Percentiles rank a stretch among this genome's conserved stretches.
Conservation (phyloP, 768 basidiomycete species). For the Mycena olivaceomarginata region DNA sequence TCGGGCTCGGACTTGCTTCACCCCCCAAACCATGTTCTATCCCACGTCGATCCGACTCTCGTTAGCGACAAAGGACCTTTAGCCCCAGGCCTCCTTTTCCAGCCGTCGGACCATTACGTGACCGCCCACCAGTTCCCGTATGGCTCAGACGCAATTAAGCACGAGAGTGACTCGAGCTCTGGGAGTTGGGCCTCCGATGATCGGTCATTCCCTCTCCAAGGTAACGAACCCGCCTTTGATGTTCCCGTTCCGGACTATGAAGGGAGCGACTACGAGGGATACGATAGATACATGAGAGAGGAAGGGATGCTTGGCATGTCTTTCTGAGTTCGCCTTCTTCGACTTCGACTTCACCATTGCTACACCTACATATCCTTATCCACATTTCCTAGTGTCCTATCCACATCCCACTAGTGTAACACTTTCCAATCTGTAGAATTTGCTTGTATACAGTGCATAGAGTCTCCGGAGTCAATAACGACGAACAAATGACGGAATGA, state of each 20-base stretch:
- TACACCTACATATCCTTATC: conserved; percentile 20
- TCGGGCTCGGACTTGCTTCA: conserved; percentile 53
- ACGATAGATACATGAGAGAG: conserved; percentile 26
- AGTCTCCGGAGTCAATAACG: conserved; percentile 27
- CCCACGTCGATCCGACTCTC: conserved; percentile 32
- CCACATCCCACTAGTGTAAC: conserved; percentile 19
- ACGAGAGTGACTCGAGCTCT: conserved; percentile 48
- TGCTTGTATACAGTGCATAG: conserved; percentile 25
- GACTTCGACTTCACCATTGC: neutral
- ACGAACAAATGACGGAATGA: conserved; percentile 14
- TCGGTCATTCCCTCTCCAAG: conserved; percentile 32
- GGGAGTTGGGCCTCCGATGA: conserved; percentile 48
- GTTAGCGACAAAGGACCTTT: conserved; percentile 23
- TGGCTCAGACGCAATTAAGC: conserved; percentile 33
- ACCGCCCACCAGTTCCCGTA: conserved; percentile 26
- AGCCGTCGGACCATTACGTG: conserved; percentile 24
- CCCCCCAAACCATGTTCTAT: conserved; percentile 48
- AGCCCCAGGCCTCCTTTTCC: conserved; percentile 35
- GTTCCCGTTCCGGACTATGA: conserved; percentile 36
- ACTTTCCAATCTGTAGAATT: conserved; percentile 35
- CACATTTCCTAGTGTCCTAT: neutral
- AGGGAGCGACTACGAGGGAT: conserved; percentile 28
- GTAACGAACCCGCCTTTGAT: conserved; percentile 31
- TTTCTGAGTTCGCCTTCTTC: conserved; percentile 19
- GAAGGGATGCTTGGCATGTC: conserved; percentile 33